Evolutionary conservation across 2,329 filamentous ascomycete species (phyloP), one percentile per base, ranked within the genome.

Genomic region (Trichoderma sp.): DNA sequence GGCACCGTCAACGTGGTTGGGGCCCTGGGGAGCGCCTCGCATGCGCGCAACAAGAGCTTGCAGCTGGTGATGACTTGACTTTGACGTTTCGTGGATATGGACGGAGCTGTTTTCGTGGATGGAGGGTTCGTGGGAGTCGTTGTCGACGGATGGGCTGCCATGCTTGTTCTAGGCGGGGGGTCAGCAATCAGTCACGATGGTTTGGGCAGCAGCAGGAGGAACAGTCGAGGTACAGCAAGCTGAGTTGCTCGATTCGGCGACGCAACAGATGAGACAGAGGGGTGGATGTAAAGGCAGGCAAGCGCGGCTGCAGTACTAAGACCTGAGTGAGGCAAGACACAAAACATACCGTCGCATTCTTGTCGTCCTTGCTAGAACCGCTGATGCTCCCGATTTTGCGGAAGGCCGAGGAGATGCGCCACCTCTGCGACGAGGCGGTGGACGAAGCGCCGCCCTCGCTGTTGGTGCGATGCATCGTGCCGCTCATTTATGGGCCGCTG

Each of bases 1-100:
- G 5, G 80, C 80, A 3, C 77, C 76, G 68, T 85, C 84, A 18
- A 84, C 79, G 6, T 81, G 76, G 67, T 73, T 78, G 2, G 79
- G 75, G 1, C 74, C 75, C 0, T 76, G 71, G 3, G 79, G 77
- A 4, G 76, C 74, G 49, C 76, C 73, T 54, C 78, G 75, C 73
- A 82, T 77, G 59, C 79, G 77, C 66, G 78, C 78, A 10, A 80
- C 72, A 8, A 81, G 73, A 28, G 73, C 69, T 14, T 79, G 77
- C 2, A 82, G 76, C 65, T 80, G 79, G 21, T 79, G 77, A 34
- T 76, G 75, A 69, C 76, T 78, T 49, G 73, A 74, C 59, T 81
- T 78, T 51, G 76, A 74, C 6, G 70, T 70, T 16, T 80, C 76
- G 60, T 77, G 70, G 30, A 74, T 56, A 14, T 77, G 70, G 26